A percentile compares a stretch with the other conserved stretches of the same genome.
phyloP scores from a whole-genome alignment of 2,329 filamentous ascomycete genomes.

The Metarhizium anisopliae region DNA sequence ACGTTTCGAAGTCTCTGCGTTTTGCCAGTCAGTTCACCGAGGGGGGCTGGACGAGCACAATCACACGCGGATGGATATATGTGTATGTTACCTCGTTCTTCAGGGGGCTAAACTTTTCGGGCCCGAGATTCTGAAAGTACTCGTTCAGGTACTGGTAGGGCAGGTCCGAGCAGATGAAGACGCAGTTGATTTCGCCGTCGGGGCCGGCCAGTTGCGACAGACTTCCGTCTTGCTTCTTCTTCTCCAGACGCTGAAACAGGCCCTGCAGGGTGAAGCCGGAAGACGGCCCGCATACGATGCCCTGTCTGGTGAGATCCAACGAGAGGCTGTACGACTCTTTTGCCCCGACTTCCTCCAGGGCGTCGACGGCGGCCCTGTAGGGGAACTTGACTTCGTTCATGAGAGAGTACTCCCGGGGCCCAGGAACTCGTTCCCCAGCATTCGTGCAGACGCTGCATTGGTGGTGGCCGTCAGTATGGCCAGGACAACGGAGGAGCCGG shows the following conservation, averaged over 20 bases:
- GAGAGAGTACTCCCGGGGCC: slow-evolving; percentile 42
- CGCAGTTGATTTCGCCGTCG: slow-evolving; percentile 39
- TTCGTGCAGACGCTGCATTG: slow-evolving; percentile 44
- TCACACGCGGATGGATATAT: neutral
- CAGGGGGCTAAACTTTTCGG: slow-evolving; percentile 38
- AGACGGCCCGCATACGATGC: slow-evolving; percentile 52
- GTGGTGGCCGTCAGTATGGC: neutral
- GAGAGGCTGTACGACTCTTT: slow-evolving; percentile 44
- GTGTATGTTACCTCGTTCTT: slow-evolving; percentile 27
- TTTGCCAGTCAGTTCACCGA: neutral
- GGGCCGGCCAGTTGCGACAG: slow-evolving; percentile 35
- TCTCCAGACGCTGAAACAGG: slow-evolving; percentile 38
- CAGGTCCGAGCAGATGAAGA: slow-evolving; percentile 54
- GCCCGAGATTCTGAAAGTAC: slow-evolving; percentile 46
- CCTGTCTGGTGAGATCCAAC: slow-evolving; percentile 45
- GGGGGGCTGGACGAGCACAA: too few relatives aligned
- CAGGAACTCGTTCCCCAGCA: slow-evolving; percentile 47
- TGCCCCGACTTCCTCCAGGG: slow-evolving; percentile 46
- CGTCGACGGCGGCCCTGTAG: slow-evolving; percentile 44
- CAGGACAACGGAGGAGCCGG: neutral
- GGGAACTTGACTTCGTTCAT: slow-evolving; percentile 46
- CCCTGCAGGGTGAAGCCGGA: slow-evolving; percentile 49
- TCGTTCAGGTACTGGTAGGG: slow-evolving; percentile 53
- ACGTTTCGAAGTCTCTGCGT: slow-evolving; percentile 35
- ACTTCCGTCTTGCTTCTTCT: slow-evolving; percentile 34